A percentile compares a stretch with the other conserved stretches of the same genome.
Evolutionary conservation across 2,329 filamentous ascomycete genomes (phyloP).

Genomic region (Neonectria coccinea): DNA sequence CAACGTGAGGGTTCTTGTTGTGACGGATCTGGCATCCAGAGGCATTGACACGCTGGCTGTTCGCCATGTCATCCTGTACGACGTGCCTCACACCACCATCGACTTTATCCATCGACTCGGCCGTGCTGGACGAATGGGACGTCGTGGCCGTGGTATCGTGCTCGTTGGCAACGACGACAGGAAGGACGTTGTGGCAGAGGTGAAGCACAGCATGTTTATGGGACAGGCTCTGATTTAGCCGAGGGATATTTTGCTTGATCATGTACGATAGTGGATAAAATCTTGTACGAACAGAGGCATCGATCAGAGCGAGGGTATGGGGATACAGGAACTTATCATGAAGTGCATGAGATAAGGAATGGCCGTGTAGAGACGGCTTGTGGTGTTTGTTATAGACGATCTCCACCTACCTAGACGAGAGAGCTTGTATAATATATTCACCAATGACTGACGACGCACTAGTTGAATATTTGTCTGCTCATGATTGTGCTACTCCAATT

Average conservation of each 20-base stretch:
- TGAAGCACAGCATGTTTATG: constrained; percentile 89
- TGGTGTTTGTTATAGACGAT: constrained; percentile 28
- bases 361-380: constrained; percentile 20
- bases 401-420: constrained; percentile 24
- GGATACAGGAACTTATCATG: neutral
- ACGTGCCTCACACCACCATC: constrained; percentile 97
- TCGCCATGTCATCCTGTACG: constrained; percentile 90
- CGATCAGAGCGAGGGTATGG: constrained; percentile 22
- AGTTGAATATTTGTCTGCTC: too few species aligned
- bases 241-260: constrained; percentile 6
- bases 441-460: neutral
- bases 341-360: neutral
- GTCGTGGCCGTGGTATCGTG: constrained; percentile 88
- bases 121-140: constrained; percentile 90
- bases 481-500: neutral
- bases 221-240: constrained; percentile 79
- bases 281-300: constrained; percentile 31
- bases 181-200: constrained; percentile 90
- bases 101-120: constrained; percentile 98
- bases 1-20: constrained; percentile 92
- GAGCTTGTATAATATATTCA: neutral
- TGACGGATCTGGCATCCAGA: constrained; percentile 90
- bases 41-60: constrained; percentile 96
- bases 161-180: constrained; percentile 90
- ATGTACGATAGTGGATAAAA: constrained; percentile 40